phyloP scores from a whole-genome alignment of 345 rosid species.

The Garcia nutans region DNA sequence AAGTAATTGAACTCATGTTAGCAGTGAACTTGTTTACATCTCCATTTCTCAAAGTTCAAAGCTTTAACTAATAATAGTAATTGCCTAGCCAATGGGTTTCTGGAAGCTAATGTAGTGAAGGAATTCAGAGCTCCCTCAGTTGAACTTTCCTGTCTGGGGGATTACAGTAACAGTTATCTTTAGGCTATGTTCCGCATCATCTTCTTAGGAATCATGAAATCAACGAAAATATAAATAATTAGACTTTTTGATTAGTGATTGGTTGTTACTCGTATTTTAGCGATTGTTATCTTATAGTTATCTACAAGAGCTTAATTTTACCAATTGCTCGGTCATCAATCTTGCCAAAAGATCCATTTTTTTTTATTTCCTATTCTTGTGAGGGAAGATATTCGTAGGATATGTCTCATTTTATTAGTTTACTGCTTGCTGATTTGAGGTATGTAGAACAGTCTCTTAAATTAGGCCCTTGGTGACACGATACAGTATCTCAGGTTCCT shows the following conservation, averaged over 20 bases:
- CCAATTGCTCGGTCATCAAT: background rate
- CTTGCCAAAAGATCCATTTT: background rate
- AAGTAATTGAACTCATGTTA: slow-evolving; percentile 29
- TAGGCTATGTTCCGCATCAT: background rate
- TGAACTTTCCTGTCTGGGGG: background rate
- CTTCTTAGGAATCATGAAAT: background rate
- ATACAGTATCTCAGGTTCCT: background rate
- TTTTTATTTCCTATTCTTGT: background rate
- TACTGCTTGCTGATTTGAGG: background rate
- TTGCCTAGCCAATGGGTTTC: background rate
- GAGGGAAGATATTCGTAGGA: background rate
- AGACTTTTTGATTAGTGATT: background rate
- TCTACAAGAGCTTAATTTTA: background rate
- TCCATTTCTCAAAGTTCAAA: background rate
- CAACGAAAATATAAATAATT: background rate
- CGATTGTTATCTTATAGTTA: no score
- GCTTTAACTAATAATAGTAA: background rate
- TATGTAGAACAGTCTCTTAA: background rate
- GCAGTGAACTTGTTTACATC: background rate
- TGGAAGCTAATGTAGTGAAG: background rate
- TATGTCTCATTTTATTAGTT: background rate
- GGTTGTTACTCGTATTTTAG: background rate
- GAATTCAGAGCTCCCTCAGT: background rate
- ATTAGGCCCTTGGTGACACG: background rate
- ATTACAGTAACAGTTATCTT: background rate